Evolutionary conservation across 805 yeast species (phyloP).

Genomic region (Starmerella potacharoeniae): DNA sequence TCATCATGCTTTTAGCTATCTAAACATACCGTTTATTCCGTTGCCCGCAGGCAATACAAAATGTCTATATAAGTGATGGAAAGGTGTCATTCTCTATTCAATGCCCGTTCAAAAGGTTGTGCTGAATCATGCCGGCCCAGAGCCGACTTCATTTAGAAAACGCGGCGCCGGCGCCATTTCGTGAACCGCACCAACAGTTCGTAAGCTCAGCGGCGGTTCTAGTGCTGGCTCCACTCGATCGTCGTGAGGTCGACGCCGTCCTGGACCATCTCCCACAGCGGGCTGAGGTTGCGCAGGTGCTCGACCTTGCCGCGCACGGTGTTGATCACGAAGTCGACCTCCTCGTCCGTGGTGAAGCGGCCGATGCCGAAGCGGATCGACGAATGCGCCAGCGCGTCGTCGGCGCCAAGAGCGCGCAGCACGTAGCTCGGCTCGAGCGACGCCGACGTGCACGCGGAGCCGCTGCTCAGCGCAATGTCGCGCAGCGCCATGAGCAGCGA

Average conservation of each 20-base stretch:
- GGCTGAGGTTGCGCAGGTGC: conserved; percentile 82
- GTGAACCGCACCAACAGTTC: no score
- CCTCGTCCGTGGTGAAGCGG: conserved; percentile 91
- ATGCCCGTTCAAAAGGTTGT: not conserved
- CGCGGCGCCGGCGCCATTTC: no score
- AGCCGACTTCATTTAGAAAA: no score
- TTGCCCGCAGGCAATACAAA: not conserved
- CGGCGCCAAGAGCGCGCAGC: conserved; percentile 91
- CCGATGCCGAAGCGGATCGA: conserved; percentile 96
- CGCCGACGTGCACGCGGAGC: conserved; percentile 98
- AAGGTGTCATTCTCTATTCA: not conserved
- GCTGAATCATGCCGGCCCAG: no score
- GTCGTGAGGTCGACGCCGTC: conserved; percentile 91
- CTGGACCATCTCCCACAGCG: conserved; percentile 98
- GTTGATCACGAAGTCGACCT: conserved; percentile 82
- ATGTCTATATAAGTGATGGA: not conserved
- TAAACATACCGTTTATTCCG: not conserved
- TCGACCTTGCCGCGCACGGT: conserved; percentile 84
- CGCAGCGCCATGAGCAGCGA: conserved; percentile 93
- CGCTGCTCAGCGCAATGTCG: conserved; percentile 91
- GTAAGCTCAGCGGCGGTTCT: no score
- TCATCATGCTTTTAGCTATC: no score
- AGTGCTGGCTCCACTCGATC: conserved; percentile 95
- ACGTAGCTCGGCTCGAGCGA: conserved; percentile 97
- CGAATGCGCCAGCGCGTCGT: conserved; percentile 97